phyloP scores from a whole-genome alignment of 2,329 filamentous ascomycete genomes.

The Arthrobotrys iridis region DNA sequence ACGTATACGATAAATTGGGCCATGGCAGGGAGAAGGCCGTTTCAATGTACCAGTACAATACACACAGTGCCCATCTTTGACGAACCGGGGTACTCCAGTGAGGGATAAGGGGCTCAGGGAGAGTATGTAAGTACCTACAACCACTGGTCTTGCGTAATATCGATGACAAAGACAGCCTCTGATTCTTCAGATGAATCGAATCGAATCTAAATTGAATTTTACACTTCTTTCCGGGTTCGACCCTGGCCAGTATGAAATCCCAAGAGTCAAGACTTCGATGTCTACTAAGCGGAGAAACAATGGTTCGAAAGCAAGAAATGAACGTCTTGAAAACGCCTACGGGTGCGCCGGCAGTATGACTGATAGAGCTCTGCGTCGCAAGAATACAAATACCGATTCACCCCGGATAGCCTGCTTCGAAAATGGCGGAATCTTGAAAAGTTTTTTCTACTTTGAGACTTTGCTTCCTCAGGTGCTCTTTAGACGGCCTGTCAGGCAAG shows the following conservation, averaged over 20 bases:
- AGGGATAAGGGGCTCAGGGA: constrained; percentile 37
- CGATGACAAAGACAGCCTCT: constrained; percentile 42
- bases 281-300: not conserved
- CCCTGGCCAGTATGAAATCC: not conserved
- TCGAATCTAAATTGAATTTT: not conserved
- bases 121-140: constrained; percentile 4
- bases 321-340: constrained; percentile 7
- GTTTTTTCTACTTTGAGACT: constrained; percentile 27
- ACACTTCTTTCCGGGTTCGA: not conserved
- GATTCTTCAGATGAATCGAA: constrained; percentile 17
- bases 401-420: constrained; percentile 18
- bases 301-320: not conserved
- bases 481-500: constrained; percentile 7
- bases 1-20: constrained; percentile 27
- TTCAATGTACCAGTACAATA: constrained; percentile 13
- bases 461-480: constrained; percentile 30
- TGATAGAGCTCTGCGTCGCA: constrained; percentile 44
- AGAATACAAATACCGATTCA: constrained; percentile 49
- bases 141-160: constrained; percentile 36
- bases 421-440: constrained; percentile 33
- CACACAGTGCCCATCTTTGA: constrained; percentile 18
- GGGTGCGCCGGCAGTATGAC: constrained; percentile 21
- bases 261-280: not conserved
- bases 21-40: constrained; percentile 15
- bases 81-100: constrained; percentile 11